Evolutionary conservation across 169 alveolate species (phyloP).

Genomic region (Theileria equi): DNA sequence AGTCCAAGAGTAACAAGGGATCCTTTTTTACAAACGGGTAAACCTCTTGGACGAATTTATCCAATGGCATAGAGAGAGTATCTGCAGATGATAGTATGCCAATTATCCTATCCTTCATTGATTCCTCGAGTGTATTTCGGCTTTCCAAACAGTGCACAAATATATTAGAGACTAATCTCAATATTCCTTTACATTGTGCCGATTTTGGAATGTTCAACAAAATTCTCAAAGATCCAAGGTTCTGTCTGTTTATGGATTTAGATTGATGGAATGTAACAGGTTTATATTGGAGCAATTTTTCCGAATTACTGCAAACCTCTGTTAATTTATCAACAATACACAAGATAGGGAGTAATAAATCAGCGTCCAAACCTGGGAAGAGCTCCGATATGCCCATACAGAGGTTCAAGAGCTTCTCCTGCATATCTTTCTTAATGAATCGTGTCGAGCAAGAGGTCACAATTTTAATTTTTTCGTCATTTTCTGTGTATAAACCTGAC

Average conservation of each 20-base stretch:
- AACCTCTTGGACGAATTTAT: conserved; percentile 29
- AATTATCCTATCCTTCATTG: conserved; percentile 26
- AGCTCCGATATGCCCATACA: conserved; percentile 48
- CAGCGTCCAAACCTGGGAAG: conserved; percentile 47
- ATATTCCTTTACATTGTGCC: conserved; percentile 35
- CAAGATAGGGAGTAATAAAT: conserved; percentile 25
- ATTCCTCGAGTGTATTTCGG: conserved; percentile 4
- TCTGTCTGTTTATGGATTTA: conserved; percentile 20
- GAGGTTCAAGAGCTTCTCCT: conserved; percentile 27
- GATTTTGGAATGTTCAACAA: conserved; percentile 51
- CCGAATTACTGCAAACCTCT: conserved; percentile 32
- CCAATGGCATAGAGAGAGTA: conserved; percentile 19
- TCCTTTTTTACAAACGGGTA: conserved; percentile 42
- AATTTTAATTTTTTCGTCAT: too few species aligned
- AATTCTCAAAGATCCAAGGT: conserved; percentile 21
- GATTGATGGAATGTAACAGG: conserved; percentile 25
- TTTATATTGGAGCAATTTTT: conserved; percentile 21
- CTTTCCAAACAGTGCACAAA: conserved; percentile 50
- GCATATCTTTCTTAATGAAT: conserved; percentile 6
- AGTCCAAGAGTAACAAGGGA: conserved; percentile 33
- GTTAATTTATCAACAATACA: conserved; percentile 40
- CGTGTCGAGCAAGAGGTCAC: too few species aligned
- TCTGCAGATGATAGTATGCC: not conserved
- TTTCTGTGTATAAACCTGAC: not conserved
- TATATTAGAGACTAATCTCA: conserved; percentile 31